These are phyloP conservation scores for Chenopodium album DNA, from an alignment of 148 eudicot species.

Conservation along the genomic window DNA sequence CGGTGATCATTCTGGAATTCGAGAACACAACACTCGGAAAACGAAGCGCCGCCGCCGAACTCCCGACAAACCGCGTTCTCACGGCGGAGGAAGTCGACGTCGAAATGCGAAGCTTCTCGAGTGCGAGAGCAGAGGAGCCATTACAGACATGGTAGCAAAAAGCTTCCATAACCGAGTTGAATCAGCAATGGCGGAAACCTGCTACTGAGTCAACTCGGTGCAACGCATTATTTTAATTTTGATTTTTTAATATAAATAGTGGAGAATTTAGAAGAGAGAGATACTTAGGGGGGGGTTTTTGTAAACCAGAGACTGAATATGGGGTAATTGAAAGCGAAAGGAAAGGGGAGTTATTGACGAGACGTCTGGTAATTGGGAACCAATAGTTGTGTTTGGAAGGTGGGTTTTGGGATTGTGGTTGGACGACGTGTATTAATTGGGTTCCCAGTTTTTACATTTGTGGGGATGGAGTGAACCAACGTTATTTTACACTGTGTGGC, in stretches of 20 bases:
- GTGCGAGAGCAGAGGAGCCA: slow-evolving; percentile 3
- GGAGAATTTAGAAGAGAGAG: background rate
- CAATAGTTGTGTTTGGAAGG: background rate
- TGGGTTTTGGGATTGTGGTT: background rate
- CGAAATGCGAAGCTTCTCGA: slow-evolving; percentile 2
- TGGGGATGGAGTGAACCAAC: slow-evolving; percentile 19
- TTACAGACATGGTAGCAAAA: slow-evolving; percentile 21
- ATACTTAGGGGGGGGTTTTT: background rate
- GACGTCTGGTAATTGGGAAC: background rate
- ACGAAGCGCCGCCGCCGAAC: background rate
- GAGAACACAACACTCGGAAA: slow-evolving; percentile 1
- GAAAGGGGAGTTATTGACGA: background rate
- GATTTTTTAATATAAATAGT: no score
- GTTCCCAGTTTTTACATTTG: background rate
- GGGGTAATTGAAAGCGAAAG: background rate
- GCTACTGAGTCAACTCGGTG: background rate
- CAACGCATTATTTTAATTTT: background rate
- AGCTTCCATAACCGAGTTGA: slow-evolving; percentile 23
- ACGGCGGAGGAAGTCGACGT: background rate
- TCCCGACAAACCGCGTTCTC: background rate
- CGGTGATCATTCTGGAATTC: background rate
- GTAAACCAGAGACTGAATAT: background rate
- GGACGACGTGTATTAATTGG: background rate
- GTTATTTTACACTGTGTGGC: slow-evolving; percentile 2
- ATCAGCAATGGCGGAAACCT: background rate